These are phyloP conservation scores for Aspergillus niger DNA, from an alignment of 2,329 filamentous ascomycete species.

Conservation along the genomic window DNA sequence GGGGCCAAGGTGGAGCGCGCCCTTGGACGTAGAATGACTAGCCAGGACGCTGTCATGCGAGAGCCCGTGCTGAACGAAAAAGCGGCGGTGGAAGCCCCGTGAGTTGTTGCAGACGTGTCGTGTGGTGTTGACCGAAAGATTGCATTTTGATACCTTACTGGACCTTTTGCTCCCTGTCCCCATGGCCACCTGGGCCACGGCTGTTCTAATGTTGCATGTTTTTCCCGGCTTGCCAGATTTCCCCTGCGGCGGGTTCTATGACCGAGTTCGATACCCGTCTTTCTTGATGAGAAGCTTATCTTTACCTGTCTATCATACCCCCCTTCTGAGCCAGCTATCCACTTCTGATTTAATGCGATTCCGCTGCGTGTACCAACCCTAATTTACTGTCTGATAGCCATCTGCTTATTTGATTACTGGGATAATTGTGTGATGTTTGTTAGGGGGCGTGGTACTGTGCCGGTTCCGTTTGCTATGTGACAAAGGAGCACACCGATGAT, in stretches of 20 bases:
- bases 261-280: constrained; percentile 22
- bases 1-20: constrained; percentile 89
- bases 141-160: constrained; percentile 9
- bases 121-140: constrained; percentile 3
- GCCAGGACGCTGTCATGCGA: constrained; percentile 82
- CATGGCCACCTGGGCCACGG: background rate
- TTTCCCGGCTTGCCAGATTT: constrained; percentile 4
- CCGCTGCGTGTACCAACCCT: background rate
- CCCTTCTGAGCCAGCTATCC: constrained; percentile 14
- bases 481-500: background rate
- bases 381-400: constrained; percentile 4
- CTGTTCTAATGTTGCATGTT: constrained; percentile 7
- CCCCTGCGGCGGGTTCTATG: constrained; percentile 16
- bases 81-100: constrained; percentile 24
- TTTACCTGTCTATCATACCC: constrained; percentile 25
- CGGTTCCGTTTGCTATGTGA: background rate
- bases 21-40: constrained; percentile 78
- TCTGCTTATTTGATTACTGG: background rate
- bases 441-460: background rate
- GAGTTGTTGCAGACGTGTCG: constrained; percentile 15
- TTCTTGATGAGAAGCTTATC: constrained; percentile 19
- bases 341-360: constrained; percentile 12
- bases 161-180: constrained; percentile 11
- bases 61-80: constrained; percentile 55
- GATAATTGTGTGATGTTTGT: background rate